Conservation (phyloP, 2,329 filamentous ascomycete species). For the Aurifilum marmelostoma region DNA sequence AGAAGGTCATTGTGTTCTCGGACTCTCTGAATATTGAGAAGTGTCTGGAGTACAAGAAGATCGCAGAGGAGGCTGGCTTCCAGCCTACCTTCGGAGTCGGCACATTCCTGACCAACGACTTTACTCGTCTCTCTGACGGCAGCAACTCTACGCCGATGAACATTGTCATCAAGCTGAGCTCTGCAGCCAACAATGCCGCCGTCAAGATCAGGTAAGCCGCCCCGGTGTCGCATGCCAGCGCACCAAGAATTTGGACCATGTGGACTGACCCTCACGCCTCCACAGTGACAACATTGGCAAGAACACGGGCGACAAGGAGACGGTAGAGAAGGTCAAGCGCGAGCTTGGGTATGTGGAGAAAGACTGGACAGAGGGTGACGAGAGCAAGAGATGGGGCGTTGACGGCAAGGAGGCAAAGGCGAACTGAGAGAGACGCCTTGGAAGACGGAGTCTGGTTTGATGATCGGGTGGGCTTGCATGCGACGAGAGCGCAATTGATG, state of each 20-base stretch:
- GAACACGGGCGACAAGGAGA: constrained; percentile 85
- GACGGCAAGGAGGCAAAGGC: constrained; percentile 39
- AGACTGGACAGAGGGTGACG: constrained; percentile 81
- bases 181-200: constrained; percentile 77
- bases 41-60: constrained; percentile 86
- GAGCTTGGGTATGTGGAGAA: constrained; percentile 85
- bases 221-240: constrained; percentile 4
- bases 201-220: constrained; percentile 75
- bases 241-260: not conserved
- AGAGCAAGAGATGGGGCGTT: constrained; percentile 79
- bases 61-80: constrained; percentile 80
- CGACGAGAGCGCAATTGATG: constrained; percentile 11
- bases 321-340: constrained; percentile 81
- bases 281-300: constrained; percentile 80
- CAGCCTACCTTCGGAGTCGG: constrained; percentile 90
- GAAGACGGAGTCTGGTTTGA: not conserved
- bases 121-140: constrained; percentile 69
- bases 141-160: constrained; percentile 90
- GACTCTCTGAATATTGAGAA: constrained; percentile 91
- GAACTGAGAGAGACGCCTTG: not conserved
- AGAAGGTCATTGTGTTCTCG: constrained; percentile 92
- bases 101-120: constrained; percentile 96
- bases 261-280: not conserved
- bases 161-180: constrained; percentile 96
- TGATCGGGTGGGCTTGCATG: not conserved